Base-by-base conservation (phyloP, 2,329 filamentous ascomycete genomes). In the Zopfia rhizophila region DNA sequence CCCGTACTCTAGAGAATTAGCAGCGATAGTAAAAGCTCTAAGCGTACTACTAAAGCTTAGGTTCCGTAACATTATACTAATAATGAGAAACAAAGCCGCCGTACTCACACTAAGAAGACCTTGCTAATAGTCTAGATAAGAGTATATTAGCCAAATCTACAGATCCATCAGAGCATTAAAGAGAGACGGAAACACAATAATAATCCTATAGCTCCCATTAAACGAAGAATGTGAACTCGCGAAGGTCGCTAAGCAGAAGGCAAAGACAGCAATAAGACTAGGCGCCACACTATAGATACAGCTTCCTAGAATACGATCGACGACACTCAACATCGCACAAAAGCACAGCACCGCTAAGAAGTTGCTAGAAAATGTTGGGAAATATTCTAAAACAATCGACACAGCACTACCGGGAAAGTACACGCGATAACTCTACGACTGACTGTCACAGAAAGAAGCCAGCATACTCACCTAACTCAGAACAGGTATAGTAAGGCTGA, bases 161-260 rank as follows among this genome's bases (percentile, higher is more conserved):
- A 43, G 37, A 29, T 35, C 32, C 19, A 38, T 51, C 22, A 25
- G 30, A 21, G 36, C 32, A 24, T 33, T 47, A 28, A 47, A 31
- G 38, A 37, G 37, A 45, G 40, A 45, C 28, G 24, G 46, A 12
- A 45, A 50, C 13, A 40, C 25, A n/a, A 41, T 45, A 37, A 49
- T 37, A 49, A 30, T 30, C 19, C 35, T 45, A 33, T 50, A 30
- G 46, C 46, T 50, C 30, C 46, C 41, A 17, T 24, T 25, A 45
- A 50, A 41, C 46, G 30, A 50, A 50, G 46, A 45, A 32, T 41
- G 40, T 31, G 36, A 50, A 28, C 46, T 45, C 41, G 40, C 41
- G 38, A 18, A 28, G 14, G 27, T 43, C 21, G 38, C 45, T 13
- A 48, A 48, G 45, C 38, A 38, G 27, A 35, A 48, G 38, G 45